Base-by-base conservation (phyloP, 2,329 filamentous ascomycete species). In the Microcyclospora pomicola region DNA sequence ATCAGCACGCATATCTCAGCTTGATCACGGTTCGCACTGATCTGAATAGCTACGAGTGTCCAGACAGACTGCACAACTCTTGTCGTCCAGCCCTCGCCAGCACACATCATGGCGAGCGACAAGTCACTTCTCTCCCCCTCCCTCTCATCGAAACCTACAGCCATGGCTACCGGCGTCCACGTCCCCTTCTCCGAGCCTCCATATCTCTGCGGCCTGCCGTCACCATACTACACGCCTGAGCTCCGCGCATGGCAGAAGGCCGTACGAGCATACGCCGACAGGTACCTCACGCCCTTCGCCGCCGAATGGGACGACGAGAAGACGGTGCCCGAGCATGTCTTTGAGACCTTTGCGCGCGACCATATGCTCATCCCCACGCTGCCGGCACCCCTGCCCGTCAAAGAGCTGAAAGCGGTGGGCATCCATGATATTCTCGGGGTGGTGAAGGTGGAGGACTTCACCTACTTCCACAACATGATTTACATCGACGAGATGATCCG, bases 171-270 rank as follows among this genome's bases (percentile, higher is more conserved):
- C 12, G 30, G 12, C 30, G 30, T 55, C 38, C 50, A 64, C 3
- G 56, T 82, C 16, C 81, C 81, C 36, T 82, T 85, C 61, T 76
- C 77, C 5, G 81, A 86, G 49, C 81, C 81, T 1, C 71, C 80
- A 1, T 85, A 78, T 62, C 68, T 85, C 34, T 67, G 66, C 48
- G 79, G 79, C 37, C 65, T 83, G 2, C 81, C 80, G 0, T 81
- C 77, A 0, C 75, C 80, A 10, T 81, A 83, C 62, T 82, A 81
- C 62, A 77, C 71, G 15, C 65, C 71, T 2, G 73, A 75, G 3
- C 80, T 85, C 54, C 63, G 66, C 11, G 63, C 61, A 52, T 83
- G 77, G 66, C 80, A 86, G 55, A 73, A 75, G 54, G 72, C 71
- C 45, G 78, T 77, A 53, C 75, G 77, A 28, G 69, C 66, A 5